phyloP scores from a whole-genome alignment of 495 filamentous ascomycete species.

The Aspergillus saccharolyticus region DNA sequence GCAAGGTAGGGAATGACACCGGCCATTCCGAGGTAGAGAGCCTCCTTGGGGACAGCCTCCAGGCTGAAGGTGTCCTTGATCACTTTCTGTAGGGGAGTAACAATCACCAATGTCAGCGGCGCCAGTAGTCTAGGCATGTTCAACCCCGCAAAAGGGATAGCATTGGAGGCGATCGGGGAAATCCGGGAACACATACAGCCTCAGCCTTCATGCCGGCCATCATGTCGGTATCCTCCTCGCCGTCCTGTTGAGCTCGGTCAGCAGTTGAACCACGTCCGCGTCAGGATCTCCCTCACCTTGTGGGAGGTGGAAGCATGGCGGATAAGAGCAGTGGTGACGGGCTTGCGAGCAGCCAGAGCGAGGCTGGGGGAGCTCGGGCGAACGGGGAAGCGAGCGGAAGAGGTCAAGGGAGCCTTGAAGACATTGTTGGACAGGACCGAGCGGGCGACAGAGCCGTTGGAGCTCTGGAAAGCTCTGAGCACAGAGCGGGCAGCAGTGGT shows the following conservation, averaged over 20 bases:
- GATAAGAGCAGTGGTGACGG: conserved; percentile 49
- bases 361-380: conserved; percentile 33
- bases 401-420: conserved; percentile 45
- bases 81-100: conserved; percentile 50
- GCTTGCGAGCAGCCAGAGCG: conserved; percentile 45
- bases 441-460: conserved; percentile 44
- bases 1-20: conserved; percentile 87
- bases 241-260: conserved; percentile 27
- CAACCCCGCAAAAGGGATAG: not conserved
- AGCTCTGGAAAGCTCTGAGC: conserved; percentile 43
- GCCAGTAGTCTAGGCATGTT: not conserved
- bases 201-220: conserved; percentile 65
- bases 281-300: conserved; percentile 28
- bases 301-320: conserved; percentile 39
- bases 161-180: not conserved
- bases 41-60: conserved; percentile 68
- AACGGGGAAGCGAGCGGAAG: conserved; percentile 34
- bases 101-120: conserved; percentile 11
- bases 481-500: conserved; percentile 43
- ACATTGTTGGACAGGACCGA: conserved; percentile 36
- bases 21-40: conserved; percentile 76
- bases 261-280: conserved; percentile 17
- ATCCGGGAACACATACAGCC: conserved; percentile 51
- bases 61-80: conserved; percentile 88
- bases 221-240: conserved; percentile 54